Base-by-base conservation (phyloP, 2,329 filamentous ascomycete species). In the Neonectria coccinea region DNA sequence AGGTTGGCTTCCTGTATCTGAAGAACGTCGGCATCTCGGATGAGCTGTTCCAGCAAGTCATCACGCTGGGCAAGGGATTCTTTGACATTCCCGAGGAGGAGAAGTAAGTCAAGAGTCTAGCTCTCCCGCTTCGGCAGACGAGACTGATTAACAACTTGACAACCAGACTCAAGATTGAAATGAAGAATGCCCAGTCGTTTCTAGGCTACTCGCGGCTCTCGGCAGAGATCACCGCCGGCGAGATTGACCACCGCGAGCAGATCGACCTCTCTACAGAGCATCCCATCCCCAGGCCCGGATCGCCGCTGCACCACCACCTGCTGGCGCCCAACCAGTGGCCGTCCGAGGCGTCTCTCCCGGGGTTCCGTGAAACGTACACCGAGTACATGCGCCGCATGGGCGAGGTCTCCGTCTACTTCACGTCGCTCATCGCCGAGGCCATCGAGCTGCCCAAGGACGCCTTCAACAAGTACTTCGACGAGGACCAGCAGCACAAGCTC, bases 1-100 rank as follows among this genome's bases (percentile, higher is more conserved):
- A 95, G 76, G 92, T 97, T n/a, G 93, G 93, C 2, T 97, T 97
- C 74, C 78, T 97, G 22, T 97, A 97, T 74, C 86, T 97, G 66
- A 91, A 90, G 75, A 94, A 97, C 74, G 90, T 92, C 2, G 91
- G 91, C 22, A 89, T 95, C 55, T 83, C 90, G 5, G 85, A 90
- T 16, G 81, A 86, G 42, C 80, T 95, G 56, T 88, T 92, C 70
- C 74, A 86, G 25, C 79, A 85, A 66, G 92, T 95, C 27, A 88
- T 93, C 57, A 73, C 80, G 2, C 85, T 93, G 73, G 92, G 91
- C 48, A 88, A 87, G 58, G 83, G 80, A 0, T 96, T 97, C 79
- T 97, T 97, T 73, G 88, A 92, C 64, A 84, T 97, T 60, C 90
- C 92, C 1, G 76, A 82, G 65, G 88, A 91, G 70, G 92, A 96